phyloP scores from a whole-genome alignment of 208 protist species.

The Vickermania spadyakhi region DNA sequence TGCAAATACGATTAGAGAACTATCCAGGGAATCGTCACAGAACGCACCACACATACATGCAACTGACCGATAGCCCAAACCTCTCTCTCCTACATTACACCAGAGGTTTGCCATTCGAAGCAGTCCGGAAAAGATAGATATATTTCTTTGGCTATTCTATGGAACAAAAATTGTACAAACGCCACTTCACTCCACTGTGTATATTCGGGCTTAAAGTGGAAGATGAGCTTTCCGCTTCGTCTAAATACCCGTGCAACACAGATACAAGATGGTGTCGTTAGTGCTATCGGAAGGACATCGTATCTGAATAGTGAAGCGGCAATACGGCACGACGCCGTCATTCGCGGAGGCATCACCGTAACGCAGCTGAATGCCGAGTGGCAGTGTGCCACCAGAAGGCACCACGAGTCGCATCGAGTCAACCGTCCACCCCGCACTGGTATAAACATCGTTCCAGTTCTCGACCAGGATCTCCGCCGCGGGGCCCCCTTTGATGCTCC shows the following conservation, averaged over 20 bases:
- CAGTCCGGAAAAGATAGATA: too few species aligned
- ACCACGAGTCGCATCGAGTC: constrained; percentile 17
- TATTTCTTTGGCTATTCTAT: too few species aligned
- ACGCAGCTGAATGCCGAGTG: constrained; percentile 12
- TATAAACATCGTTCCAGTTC: constrained; percentile 31
- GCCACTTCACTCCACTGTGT: too few species aligned
- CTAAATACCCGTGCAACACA: constrained; percentile 35
- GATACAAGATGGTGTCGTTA: constrained; percentile 11
- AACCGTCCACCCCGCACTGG: constrained; percentile 26
- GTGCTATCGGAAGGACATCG: constrained; percentile 6
- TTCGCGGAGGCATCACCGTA: neutral
- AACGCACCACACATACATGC: too few species aligned
- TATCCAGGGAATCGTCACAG: too few species aligned
- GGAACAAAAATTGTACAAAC: too few species aligned
- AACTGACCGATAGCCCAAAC: too few species aligned
- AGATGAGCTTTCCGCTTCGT: too few species aligned
- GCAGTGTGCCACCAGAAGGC: constrained; percentile 7
- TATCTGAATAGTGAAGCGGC: constrained; percentile 8
- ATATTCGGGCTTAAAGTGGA: too few species aligned
- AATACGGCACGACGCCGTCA: constrained; percentile 9
- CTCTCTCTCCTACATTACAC: too few species aligned
- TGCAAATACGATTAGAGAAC: too few species aligned
- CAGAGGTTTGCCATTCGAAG: too few species aligned
- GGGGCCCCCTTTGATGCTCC: constrained; percentile 28
- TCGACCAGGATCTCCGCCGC: constrained; percentile 29